These are phyloP conservation scores for Clarireedia sp. DNA, from an alignment of 2,329 filamentous ascomycete genomes.

Conservation along the genomic window DNA sequence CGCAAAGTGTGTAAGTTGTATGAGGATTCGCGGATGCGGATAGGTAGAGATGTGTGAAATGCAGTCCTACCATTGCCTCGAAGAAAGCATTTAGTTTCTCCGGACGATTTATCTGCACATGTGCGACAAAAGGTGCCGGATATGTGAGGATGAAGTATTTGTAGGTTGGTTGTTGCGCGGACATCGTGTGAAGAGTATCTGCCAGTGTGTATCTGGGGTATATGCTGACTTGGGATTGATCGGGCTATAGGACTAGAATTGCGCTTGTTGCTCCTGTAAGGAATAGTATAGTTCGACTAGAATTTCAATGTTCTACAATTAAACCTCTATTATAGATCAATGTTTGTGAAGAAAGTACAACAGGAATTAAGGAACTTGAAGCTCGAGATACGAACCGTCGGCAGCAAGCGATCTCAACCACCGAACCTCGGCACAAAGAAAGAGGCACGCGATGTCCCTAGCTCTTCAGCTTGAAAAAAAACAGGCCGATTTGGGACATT, in stretches of 20 bases:
- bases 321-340: too few species aligned
- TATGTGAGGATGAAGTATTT: slow-evolving; percentile 52
- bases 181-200: slow-evolving; percentile 8
- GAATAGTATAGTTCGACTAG: too few species aligned
- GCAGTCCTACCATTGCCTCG: slow-evolving; percentile 50
- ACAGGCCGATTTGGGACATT: too few species aligned
- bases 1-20: too few species aligned
- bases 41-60: neutral
- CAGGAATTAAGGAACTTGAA: too few species aligned
- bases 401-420: neutral
- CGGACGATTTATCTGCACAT: slow-evolving; percentile 85
- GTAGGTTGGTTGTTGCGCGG: slow-evolving; percentile 13
- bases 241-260: too few species aligned
- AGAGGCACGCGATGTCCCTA: too few species aligned
- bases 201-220: neutral
- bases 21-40: neutral
- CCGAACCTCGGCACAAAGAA: too few species aligned
- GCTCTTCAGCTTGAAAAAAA: too few species aligned
- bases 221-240: neutral
- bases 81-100: slow-evolving; percentile 83
- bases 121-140: slow-evolving; percentile 66
- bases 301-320: too few species aligned
- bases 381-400: neutral
- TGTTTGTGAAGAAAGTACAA: too few species aligned
- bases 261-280: too few species aligned